Conservation (phyloP, 352 stramenopile species). For the Lagenidium sp. region DNA sequence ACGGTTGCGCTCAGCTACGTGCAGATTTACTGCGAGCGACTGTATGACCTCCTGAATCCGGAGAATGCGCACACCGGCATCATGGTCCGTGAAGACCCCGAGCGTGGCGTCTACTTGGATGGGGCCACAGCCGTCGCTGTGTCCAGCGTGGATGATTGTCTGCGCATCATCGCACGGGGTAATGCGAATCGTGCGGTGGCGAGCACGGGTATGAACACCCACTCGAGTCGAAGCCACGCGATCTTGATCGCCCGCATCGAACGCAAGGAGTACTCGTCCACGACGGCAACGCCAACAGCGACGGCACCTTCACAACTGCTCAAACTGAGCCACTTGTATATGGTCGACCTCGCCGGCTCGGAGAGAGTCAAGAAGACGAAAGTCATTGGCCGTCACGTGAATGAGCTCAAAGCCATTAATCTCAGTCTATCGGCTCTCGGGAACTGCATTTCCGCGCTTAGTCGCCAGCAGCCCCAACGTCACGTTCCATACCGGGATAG, state of each 20-base stretch:
- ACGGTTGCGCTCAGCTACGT: slow-evolving; percentile 57
- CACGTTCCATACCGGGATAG: slow-evolving; percentile 70
- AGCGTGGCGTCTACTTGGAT: slow-evolving; percentile 59
- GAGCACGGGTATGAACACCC: slow-evolving; percentile 81
- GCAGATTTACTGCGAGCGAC: slow-evolving; percentile 78
- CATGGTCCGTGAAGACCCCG: slow-evolving; percentile 48
- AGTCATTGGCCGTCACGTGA: slow-evolving; percentile 44
- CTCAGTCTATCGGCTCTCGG: slow-evolving; percentile 61
- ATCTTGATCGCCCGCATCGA: slow-evolving; percentile 82
- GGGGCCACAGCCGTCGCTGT: slow-evolving; percentile 34
- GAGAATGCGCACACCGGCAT: slow-evolving; percentile 29
- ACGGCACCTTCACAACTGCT: slow-evolving; percentile 39
- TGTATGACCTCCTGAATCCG: slow-evolving; percentile 57
- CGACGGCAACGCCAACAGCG: slow-evolving; percentile 1
- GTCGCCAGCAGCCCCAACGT: slow-evolving; percentile 29
- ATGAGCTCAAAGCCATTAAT: slow-evolving; percentile 68
- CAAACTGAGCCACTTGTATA: slow-evolving; percentile 46
- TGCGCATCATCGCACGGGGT: slow-evolving; percentile 30
- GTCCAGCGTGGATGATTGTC: slow-evolving; percentile 31
- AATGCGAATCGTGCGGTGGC: slow-evolving; percentile 70
- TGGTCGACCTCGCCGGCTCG: slow-evolving; percentile 63
- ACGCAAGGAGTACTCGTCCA: slow-evolving; percentile 34
- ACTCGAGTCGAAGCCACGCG: slow-evolving; percentile 80
- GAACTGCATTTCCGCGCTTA: slow-evolving; percentile 67
- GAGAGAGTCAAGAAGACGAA: slow-evolving; percentile 63